Base-by-base conservation (phyloP, 1,284 basidiomycete genomes). In the Ceratobasidium sp. region DNA sequence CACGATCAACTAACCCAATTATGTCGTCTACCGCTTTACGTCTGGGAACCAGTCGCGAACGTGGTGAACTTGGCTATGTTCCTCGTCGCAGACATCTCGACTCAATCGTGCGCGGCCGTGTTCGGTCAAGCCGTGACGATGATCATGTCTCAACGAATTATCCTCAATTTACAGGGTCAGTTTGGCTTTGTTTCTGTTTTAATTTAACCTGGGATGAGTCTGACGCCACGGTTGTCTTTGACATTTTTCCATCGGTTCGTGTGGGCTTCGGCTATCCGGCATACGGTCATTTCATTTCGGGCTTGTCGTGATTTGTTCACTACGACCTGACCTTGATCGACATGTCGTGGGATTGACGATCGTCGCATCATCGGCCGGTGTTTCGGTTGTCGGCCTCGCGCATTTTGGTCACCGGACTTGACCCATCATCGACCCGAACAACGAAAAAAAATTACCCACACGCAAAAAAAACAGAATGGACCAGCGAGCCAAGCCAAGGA, bases 61-160 rank as follows among this genome's bases (percentile, higher is more conserved):
- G 59, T 73, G 3, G 70, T 73, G 17, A 73, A 73, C 26, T 59
- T 73, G 1, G 57, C 23, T 2, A 73, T 73, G 70, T 73, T 73
- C 44, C 26, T 28, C 1, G 50, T 44, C 17, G 56, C 70, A 15
- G 70, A 73, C 33, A 73, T 73, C 20, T 62, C 70, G 4, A 38
- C 70, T 17, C 65, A 69, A 66, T 77, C 76, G 23, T 68, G 66
- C 40, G 76, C 76, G n/a, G 76, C 76, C 1, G 64, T 62, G 23
- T 69, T 77, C 20, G 76, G 76, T 12, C 65, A 77, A n/a, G 76
- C 76, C 9, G 67, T 77, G 3, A 77, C 76, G 15, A 77, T 77
- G 76, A 77, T 77, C 54, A 77, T 77, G 76, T 59, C 52, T 23
- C 65, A 77, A 46, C 76, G 66, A 9, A 77, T 77, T 33, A 77